Evolutionary conservation across 2,329 filamentous ascomycete species (phyloP).

Genomic region (Ophiosphaerella narmari): DNA sequence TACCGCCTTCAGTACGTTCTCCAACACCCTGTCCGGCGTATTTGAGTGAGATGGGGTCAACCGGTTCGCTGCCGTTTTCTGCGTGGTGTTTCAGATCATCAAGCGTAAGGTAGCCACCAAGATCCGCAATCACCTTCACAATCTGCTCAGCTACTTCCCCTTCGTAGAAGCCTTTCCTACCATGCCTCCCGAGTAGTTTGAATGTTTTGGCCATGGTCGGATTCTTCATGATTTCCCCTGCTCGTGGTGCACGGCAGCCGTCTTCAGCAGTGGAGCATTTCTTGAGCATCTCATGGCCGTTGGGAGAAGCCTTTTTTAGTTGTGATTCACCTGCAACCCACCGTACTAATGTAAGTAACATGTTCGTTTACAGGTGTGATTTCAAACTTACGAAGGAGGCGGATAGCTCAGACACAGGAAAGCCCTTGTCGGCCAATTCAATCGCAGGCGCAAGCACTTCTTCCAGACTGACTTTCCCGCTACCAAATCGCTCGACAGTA

Average conservation of each 20-base stretch:
- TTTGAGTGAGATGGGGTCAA: slow-evolving; percentile 81
- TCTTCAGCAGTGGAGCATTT: slow-evolving; percentile 68
- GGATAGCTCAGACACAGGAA: slow-evolving; percentile 82
- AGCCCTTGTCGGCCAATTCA: slow-evolving; percentile 83
- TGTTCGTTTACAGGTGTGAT: background rate
- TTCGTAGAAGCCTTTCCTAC: slow-evolving; percentile 89
- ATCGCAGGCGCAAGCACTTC: slow-evolving; percentile 84
- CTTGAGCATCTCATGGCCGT: slow-evolving; percentile 86
- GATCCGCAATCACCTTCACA: slow-evolving; percentile 74
- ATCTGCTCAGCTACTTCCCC: slow-evolving; percentile 82
- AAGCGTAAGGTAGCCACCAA: slow-evolving; percentile 77
- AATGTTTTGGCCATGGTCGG: slow-evolving; percentile 82
- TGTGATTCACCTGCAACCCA: slow-evolving; percentile 70
- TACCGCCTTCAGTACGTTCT: slow-evolving; percentile 57
- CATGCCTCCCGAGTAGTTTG: slow-evolving; percentile 73
- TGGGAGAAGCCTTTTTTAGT: slow-evolving; percentile 78
- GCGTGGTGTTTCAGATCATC: slow-evolving; percentile 82
- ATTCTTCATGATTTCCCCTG: slow-evolving; percentile 90
- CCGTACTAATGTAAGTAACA: slow-evolving; percentile 50
- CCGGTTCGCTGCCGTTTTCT: slow-evolving; percentile 73
- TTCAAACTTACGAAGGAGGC: slow-evolving; percentile 64
- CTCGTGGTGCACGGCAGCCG: slow-evolving; percentile 73
- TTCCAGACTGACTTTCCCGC: slow-evolving; percentile 76
- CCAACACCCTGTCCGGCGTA: slow-evolving; percentile 70
- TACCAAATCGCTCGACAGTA: slow-evolving; percentile 84